Conservation (phyloP, 306 rosid species). For the Echinosophora koreensis region DNA sequence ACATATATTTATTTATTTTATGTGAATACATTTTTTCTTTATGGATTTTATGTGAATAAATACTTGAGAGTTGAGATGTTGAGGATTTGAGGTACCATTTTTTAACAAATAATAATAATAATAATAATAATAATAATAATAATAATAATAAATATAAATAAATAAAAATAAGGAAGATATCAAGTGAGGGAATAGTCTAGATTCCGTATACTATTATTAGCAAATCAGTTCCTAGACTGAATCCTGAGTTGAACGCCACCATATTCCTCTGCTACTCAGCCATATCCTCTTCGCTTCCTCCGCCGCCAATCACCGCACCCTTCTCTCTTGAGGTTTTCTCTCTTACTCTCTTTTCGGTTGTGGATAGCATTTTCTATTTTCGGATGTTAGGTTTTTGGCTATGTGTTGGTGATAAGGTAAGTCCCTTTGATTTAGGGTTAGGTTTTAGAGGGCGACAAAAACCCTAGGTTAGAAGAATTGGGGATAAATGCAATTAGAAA, state of each 20-base stretch:
- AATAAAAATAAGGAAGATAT: no score
- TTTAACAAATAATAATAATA: no score
- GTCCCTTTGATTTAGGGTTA: constrained; percentile 38
- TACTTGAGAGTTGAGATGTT: no score
- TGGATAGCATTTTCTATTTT: constrained; percentile 17
- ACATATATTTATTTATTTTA: no score
- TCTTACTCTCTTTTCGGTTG: background rate
- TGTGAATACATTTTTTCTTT: no score
- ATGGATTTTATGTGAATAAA: no score
- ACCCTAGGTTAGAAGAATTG: constrained; percentile 36
- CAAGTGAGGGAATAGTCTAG: no score
- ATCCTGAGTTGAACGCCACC: background rate
- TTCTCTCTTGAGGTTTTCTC: constrained; percentile 37
- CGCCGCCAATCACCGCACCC: constrained; percentile 4
- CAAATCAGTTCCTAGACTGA: background rate
- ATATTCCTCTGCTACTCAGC: background rate
- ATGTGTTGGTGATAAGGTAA: background rate
- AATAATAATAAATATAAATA: no score
- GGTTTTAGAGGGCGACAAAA: constrained; percentile 12
- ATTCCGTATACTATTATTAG: no score
- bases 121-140: no score
- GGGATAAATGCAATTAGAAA: constrained; percentile 7
- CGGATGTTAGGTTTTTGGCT: constrained; percentile 35
- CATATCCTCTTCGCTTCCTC: background rate
- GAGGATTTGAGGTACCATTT: no score